phyloP scores from a whole-genome alignment of 2,329 filamentous ascomycete genomes.

The Alternaria postmessia region DNA sequence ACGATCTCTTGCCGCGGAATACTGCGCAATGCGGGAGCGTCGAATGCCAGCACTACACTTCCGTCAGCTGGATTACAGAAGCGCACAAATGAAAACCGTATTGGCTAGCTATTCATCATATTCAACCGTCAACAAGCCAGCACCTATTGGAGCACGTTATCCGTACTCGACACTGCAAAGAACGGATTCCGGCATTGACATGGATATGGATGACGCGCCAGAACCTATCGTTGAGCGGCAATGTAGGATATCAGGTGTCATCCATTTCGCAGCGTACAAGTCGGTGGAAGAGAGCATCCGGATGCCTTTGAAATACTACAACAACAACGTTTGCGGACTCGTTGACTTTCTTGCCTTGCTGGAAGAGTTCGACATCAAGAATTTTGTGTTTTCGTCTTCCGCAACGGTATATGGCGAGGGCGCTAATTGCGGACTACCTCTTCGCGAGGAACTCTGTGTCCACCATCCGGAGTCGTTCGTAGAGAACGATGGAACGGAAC shows the following conservation, averaged over 20 bases:
- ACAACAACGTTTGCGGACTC: constrained; percentile 72
- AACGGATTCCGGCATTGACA: constrained; percentile 45
- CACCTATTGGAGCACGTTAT: constrained; percentile 25
- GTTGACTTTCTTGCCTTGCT: constrained; percentile 67
- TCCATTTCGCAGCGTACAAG: constrained; percentile 74
- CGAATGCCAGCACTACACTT: constrained; percentile 57
- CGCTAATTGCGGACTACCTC: constrained; percentile 55
- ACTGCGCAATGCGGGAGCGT: constrained; percentile 51
- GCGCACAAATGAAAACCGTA: constrained; percentile 52
- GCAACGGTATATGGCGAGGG: constrained; percentile 70
- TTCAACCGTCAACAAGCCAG: constrained; percentile 29
- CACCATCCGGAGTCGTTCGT: constrained; percentile 58
- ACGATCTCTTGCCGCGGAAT: constrained; percentile 44
- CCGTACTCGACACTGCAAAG: constrained; percentile 40
- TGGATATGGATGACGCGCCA: constrained; percentile 34
- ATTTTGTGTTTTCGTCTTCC: constrained; percentile 73
- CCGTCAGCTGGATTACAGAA: constrained; percentile 60
- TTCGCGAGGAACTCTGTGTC: constrained; percentile 65
- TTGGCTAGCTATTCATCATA: constrained; percentile 54
- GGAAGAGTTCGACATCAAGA: constrained; percentile 68
- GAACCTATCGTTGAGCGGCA: constrained; percentile 35
- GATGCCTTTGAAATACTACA: constrained; percentile 69
- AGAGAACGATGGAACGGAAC: constrained; percentile 55
- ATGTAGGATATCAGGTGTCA: constrained; percentile 68
- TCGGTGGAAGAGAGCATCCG: constrained; percentile 70